Evolutionary conservation across 2,329 filamentous ascomycete species (phyloP).

Genomic region (Didymella pomorum): DNA sequence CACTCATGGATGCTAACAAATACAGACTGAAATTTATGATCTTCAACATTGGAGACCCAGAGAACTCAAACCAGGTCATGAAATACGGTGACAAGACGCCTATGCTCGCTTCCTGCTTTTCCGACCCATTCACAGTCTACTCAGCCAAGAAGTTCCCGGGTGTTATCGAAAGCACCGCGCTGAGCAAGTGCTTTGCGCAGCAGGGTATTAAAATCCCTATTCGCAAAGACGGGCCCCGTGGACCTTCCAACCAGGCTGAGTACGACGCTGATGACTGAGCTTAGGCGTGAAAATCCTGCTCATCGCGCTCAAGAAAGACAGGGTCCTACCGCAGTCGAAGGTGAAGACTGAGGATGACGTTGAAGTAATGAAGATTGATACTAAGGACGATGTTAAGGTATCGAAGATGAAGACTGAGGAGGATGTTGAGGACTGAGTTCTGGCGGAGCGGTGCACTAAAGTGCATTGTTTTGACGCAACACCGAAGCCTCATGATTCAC

Average conservation of each 20-base stretch:
- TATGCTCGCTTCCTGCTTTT: slow-evolving; percentile 85
- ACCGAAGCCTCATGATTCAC: not conserved
- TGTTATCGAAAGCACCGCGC: slow-evolving; percentile 88
- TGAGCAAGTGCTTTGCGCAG: slow-evolving; percentile 91
- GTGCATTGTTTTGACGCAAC: not conserved
- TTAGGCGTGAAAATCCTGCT: not conserved
- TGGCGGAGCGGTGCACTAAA: not conserved
- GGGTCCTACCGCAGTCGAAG: no score
- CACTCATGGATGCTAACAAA: not conserved
- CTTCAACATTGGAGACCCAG: slow-evolving; percentile 76
- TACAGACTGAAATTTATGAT: slow-evolving; percentile 74
- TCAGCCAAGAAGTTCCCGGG: slow-evolving; percentile 98
- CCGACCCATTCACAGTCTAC: slow-evolving; percentile 89
- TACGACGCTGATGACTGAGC: slow-evolving; percentile 52
- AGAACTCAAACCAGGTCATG: slow-evolving; percentile 63
- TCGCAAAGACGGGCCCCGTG: slow-evolving; percentile 76
- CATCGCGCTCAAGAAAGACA: no score
- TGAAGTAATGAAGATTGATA: slow-evolving; percentile 46
- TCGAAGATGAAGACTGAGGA: slow-evolving; percentile 52
- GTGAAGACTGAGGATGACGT: slow-evolving; percentile 53
- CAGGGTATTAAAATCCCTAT: slow-evolving; percentile 98
- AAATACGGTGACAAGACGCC: slow-evolving; percentile 76
- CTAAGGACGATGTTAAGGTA: slow-evolving; percentile 56
- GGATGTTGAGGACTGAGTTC: slow-evolving; percentile 48
- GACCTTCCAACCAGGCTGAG: slow-evolving; percentile 54